phyloP scores from a whole-genome alignment of 2,329 filamentous ascomycete genomes.

The Xylaria sp. region DNA sequence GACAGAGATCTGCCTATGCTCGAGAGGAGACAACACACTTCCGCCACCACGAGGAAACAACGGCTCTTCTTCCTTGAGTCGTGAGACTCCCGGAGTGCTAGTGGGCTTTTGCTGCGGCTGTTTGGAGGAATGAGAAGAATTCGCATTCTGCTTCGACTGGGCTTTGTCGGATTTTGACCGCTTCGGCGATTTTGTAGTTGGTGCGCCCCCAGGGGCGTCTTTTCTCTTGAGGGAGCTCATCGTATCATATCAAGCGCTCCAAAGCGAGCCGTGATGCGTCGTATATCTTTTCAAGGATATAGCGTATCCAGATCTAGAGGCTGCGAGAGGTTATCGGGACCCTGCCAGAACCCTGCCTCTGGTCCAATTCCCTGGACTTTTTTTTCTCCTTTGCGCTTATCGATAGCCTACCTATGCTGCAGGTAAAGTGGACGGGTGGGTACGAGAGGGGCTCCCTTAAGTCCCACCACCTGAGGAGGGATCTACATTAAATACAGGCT shows the following conservation, averaged over 20 bases:
- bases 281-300: constrained; percentile 7
- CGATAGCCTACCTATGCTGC: constrained; percentile 30
- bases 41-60: constrained; percentile 93
- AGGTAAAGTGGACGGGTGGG: background rate
- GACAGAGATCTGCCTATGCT: constrained; percentile 95
- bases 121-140: constrained; percentile 44
- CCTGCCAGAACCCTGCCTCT: constrained; percentile 3
- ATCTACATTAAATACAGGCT: background rate
- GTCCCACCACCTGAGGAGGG: background rate
- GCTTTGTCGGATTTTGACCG: constrained; percentile 55
- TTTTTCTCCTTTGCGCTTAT: constrained; percentile 37
- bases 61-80: constrained; percentile 80
- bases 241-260: constrained; percentile 44
- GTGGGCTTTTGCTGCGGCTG: constrained; percentile 43
- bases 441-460: constrained; percentile 22
- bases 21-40: constrained; percentile 88
- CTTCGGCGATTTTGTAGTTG: constrained; percentile 63
- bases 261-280: constrained; percentile 20
- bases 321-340: constrained; percentile 17
- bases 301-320: constrained; percentile 11
- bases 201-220: constrained; percentile 64
- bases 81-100: constrained; percentile 55
- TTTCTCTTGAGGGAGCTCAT: constrained; percentile 71
- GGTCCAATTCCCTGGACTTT: constrained; percentile 33
- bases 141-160: constrained; percentile 50